Evolutionary conservation across 2,329 filamentous ascomycete species (phyloP).

Genomic region (Claviceps sp.): DNA sequence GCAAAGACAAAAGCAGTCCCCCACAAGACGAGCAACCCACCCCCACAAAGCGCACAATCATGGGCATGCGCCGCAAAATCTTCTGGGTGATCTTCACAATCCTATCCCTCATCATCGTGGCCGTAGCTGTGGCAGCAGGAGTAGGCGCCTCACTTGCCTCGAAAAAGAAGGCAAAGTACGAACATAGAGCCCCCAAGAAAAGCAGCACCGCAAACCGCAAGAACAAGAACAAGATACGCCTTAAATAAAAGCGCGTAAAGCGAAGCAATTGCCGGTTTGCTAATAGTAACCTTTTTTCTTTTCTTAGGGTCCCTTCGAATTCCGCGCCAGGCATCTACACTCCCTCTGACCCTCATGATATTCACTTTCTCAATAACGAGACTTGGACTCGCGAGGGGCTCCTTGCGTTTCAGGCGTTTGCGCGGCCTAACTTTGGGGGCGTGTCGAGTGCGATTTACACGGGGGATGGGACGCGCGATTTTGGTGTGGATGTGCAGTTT

Average conservation of each 20-base stretch:
- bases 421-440: background rate
- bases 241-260: background rate
- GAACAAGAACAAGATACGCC: background rate
- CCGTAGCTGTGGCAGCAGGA: background rate
- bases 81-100: background rate
- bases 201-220: too few species aligned
- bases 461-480: background rate
- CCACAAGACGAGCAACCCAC: background rate
- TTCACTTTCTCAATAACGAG: background rate
- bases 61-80: slow-evolving; percentile 1
- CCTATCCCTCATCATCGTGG: background rate
- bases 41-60: background rate
- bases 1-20: background rate
- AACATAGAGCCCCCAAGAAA: too few species aligned
- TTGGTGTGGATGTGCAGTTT: background rate
- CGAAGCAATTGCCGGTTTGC: too few species aligned
- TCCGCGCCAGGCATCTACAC: background rate
- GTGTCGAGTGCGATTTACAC: background rate
- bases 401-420: slow-evolving; percentile 1
- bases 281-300: background rate
- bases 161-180: background rate
- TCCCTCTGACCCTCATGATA: background rate
- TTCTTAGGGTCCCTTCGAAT: background rate
- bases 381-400: background rate
- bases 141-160: background rate